Evolutionary conservation across 768 basidiomycete genomes (phyloP), one percentile per base, ranked within the genome.

Genomic region (Amanita molliuscula): DNA sequence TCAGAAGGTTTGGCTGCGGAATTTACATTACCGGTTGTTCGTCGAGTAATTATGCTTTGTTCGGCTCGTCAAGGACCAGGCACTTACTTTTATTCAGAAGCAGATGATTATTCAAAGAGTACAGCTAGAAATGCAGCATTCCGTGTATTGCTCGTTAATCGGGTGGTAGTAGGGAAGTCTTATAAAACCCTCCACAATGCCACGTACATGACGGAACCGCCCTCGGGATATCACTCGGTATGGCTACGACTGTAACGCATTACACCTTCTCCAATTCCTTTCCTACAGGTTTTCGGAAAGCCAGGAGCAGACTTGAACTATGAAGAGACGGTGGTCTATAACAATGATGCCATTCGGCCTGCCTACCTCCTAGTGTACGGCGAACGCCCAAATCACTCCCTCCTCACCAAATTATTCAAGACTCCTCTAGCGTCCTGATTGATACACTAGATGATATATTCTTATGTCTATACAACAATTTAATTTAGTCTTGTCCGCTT

Each of bases 21-120:
- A 82, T 85, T 37, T 85, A 84, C 58, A 79, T 78, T 1, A 80
- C 79, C 11, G 58, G 75, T 2, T 81, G 80, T 58, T 82, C 82
- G 11, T 83, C 81, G 5, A 84, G 82, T 82, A 56, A 43, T 74
- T 65, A 16, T 38, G 16, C 37, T 42, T 16, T 20, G 4, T 31
- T 31, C 25, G 41, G 23, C 7, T 13, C 21, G 11, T 0, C 11
- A 9, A 31, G 0, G 9, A 42, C 51, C 18, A 40, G 38, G 52
- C 36, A 38, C 50, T 54, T 31, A 52, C 47, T 31, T 20, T 20
- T 28, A 36, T 26, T 13, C 53, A 84, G 82, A 84, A 61, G 82
- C 83, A 29, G 81, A 84, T 51, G 82, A 84, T 56, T 85, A 84
- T 57, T 62, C 67, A 18, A 53, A 58, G 40, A 81, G 74, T 54